These are phyloP conservation scores for Sindora glabra DNA, from an alignment of 306 rosid species.

Conservation along the genomic window DNA sequence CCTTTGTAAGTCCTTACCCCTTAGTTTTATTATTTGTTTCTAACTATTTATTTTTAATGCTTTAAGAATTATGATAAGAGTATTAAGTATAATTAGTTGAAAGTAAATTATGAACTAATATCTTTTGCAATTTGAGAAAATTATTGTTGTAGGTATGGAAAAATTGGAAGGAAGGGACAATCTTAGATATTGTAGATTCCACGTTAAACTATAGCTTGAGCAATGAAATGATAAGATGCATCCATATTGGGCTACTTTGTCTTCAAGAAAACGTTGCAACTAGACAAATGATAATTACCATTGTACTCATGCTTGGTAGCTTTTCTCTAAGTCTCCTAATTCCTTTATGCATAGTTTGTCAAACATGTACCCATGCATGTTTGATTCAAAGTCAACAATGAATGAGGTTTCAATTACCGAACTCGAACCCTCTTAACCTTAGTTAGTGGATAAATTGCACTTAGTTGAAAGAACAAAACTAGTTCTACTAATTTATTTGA, in stretches of 20 bases:
- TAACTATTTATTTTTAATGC: too few relatives aligned
- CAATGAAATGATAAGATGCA: conserved; percentile 6
- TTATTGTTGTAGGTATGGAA: conserved; percentile 17
- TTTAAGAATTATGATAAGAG: too few relatives aligned
- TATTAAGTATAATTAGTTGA: too few relatives aligned
- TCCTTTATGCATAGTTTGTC: not conserved
- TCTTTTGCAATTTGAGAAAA: too few relatives aligned
- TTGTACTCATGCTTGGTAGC: conserved; percentile 27
- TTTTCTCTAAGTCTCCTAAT: not conserved
- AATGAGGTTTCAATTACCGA: not conserved
- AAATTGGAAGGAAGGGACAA: not conserved
- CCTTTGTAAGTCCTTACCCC: conserved; percentile 2
- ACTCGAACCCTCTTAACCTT: too few relatives aligned
- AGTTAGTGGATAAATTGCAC: too few relatives aligned
- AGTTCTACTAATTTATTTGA: too few relatives aligned
- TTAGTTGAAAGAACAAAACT: too few relatives aligned
- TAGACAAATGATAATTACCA: conserved; percentile 22
- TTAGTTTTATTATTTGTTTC: not conserved
- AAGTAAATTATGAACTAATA: too few relatives aligned
- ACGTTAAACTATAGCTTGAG: too few relatives aligned
- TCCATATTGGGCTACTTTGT: conserved; percentile 28
- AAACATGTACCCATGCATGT: not conserved
- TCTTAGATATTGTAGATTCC: too few relatives aligned
- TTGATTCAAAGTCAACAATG: too few relatives aligned
- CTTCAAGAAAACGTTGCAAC: conserved; percentile 18